phyloP scores from a whole-genome alignment of 495 filamentous ascomycete species.

The Corynascus novoguineensis region DNA sequence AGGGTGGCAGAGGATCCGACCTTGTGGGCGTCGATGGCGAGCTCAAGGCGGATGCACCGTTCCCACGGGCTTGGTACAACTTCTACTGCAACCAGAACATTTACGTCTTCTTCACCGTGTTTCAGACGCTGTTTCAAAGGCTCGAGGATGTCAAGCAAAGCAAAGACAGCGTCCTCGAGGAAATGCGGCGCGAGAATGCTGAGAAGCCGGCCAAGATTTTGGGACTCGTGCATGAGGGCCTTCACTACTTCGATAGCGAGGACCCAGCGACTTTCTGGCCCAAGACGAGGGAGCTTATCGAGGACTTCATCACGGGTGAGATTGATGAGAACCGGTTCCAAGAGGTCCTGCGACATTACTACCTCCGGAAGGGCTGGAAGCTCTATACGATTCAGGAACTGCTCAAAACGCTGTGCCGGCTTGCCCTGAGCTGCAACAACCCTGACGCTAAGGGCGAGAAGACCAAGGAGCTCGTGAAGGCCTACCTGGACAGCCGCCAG shows the following conservation, averaged over 20 bases:
- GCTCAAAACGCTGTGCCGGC: slow-evolving; percentile 67
- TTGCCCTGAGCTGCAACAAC: slow-evolving; percentile 66
- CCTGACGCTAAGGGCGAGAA: slow-evolving; percentile 79
- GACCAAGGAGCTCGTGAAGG: slow-evolving; percentile 74
- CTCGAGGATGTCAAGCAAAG: slow-evolving; percentile 74
- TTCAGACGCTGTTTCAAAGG: slow-evolving; percentile 80
- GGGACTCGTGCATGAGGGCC: slow-evolving; percentile 54
- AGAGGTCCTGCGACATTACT: slow-evolving; percentile 82
- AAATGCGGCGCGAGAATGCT: slow-evolving; percentile 61
- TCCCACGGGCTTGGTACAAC: slow-evolving; percentile 70
- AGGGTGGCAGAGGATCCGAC: slow-evolving; percentile 32
- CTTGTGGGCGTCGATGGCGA: slow-evolving; percentile 51
- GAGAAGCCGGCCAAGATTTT: slow-evolving; percentile 77
- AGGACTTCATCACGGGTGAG: slow-evolving; percentile 78
- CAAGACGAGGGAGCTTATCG: slow-evolving; percentile 59
- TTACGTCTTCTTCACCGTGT: slow-evolving; percentile 87
- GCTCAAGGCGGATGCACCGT: slow-evolving; percentile 72
- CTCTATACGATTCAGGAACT: slow-evolving; percentile 87
- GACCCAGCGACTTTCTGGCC: slow-evolving; percentile 46
- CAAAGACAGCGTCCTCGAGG: slow-evolving; percentile 63
- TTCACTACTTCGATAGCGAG: slow-evolving; percentile 43
- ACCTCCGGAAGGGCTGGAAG: slow-evolving; percentile 81
- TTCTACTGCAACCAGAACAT: slow-evolving; percentile 87
- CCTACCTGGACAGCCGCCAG: slow-evolving; percentile 75
- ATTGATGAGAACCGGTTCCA: slow-evolving; percentile 76